A percentile compares a stretch with the other conserved stretches of the same genome.
These are phyloP conservation scores for Yamadazyma conglobata DNA, from an alignment of 1,139 yeast species.

Conservation along the genomic window DNA sequence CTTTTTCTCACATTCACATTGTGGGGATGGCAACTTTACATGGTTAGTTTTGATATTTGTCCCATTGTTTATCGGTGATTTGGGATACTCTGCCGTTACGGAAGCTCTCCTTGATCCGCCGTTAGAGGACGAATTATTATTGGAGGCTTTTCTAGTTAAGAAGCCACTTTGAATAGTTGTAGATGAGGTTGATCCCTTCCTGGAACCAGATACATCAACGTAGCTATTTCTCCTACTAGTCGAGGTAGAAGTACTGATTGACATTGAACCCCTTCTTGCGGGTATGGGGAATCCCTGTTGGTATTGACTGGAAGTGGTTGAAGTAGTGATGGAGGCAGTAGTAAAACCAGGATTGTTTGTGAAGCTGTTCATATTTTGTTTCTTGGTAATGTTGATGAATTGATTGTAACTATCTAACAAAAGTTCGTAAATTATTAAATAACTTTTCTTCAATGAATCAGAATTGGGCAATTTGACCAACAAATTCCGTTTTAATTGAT, in stretches of 20 bases:
- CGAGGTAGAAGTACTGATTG: conserved; percentile 3
- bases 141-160: conserved; percentile 3
- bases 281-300: conserved; percentile 8
- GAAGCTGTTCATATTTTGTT: conserved; percentile 10
- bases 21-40: conserved; percentile 16
- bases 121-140: conserved; percentile 2
- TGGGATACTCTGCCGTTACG: conserved; percentile 14
- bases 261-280: conserved; percentile 1
- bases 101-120: conserved; percentile 10
- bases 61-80: conserved; percentile 15
- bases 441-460: conserved; percentile 17
- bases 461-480: conserved; percentile 16
- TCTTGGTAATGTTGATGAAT: conserved; percentile 23
- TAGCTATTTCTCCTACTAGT: conserved; percentile 8
- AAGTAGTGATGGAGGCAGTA: not conserved
- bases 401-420: conserved; percentile 34
- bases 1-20: conserved; percentile 14
- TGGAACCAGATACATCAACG: conserved; percentile 6
- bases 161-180: conserved; percentile 3
- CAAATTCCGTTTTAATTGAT: conserved; percentile 16
- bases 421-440: conserved; percentile 28
- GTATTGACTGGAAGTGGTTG: conserved; percentile 3
- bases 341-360: conserved; percentile 5
- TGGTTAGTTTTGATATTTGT: conserved; percentile 8
- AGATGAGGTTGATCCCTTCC: conserved; percentile 11